Percentiles rank a stretch among this genome's conserved stretches.
phyloP scores from a whole-genome alignment of 2,329 filamentous ascomycete genomes.

The Hymenoscyphus linearis region DNA sequence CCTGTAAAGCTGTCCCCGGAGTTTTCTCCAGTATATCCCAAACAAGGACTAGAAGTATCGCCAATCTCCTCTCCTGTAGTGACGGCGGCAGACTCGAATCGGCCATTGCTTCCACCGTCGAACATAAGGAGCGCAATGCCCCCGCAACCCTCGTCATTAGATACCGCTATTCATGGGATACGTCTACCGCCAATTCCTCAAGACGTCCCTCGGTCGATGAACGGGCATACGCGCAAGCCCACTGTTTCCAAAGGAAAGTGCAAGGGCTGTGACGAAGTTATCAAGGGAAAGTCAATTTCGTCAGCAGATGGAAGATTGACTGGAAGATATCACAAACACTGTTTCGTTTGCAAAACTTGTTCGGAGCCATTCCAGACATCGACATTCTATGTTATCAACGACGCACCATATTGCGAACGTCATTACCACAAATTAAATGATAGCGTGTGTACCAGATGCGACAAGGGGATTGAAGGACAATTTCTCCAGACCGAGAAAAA shows the following conservation, averaged over 20 bases:
- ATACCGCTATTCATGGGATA: constrained; percentile 39
- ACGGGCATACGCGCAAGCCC: constrained; percentile 15
- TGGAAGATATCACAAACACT: constrained; percentile 90
- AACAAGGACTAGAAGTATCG: background rate
- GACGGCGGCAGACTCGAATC: background rate
- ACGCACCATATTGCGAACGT: constrained; percentile 83
- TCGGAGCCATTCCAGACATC: constrained; percentile 73
- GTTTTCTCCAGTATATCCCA: background rate
- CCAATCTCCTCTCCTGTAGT: background rate
- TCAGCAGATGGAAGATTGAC: constrained; percentile 88
- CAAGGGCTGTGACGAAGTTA: constrained; percentile 72
- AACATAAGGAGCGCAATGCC: background rate
- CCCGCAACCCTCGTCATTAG: constrained; percentile 37
- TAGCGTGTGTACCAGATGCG: constrained; percentile 75
- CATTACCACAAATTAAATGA: constrained; percentile 92
- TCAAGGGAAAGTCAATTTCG: constrained; percentile 87
- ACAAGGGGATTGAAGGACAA: constrained; percentile 84
- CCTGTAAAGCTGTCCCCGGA: constrained; percentile 30
- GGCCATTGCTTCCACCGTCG: background rate
- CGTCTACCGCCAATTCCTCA: constrained; percentile 32
- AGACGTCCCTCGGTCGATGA: constrained; percentile 8
- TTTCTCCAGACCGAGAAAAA: constrained; percentile 78
- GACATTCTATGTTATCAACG: constrained; percentile 86
- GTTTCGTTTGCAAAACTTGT: constrained; percentile 88
- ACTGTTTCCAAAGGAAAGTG: constrained; percentile 55